Evolutionary conservation across 768 basidiomycete genomes (phyloP).

Genomic region (Xerocomellus amylosporus): DNA sequence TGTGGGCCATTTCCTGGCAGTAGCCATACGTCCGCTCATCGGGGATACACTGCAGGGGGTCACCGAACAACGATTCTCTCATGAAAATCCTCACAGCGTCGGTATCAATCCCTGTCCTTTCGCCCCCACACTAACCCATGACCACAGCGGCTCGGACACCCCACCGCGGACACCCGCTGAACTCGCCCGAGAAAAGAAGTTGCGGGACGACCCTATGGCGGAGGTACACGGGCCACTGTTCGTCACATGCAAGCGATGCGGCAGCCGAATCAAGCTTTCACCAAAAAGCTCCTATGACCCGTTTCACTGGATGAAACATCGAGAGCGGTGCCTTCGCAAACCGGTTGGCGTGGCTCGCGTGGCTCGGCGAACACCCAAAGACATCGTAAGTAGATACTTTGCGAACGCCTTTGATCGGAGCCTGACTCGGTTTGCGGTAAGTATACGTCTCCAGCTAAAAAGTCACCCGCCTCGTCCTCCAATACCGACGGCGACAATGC

Average conservation of each 20-base stretch:
- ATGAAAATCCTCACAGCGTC: conserved; percentile 25
- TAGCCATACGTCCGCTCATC: conserved; percentile 19
- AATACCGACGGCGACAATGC: conserved; percentile 31
- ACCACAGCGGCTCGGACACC: conserved; percentile 23
- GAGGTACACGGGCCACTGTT: conserved; percentile 48
- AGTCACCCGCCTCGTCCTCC: conserved; percentile 28
- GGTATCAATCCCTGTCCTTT: conserved; percentile 5
- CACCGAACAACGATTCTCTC: conserved; percentile 16
- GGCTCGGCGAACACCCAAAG: conserved; percentile 20
- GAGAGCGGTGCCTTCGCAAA: conserved; percentile 55
- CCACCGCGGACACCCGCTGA: conserved; percentile 42
- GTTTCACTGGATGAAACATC: conserved; percentile 66
- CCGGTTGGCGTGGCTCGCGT: conserved; percentile 22
- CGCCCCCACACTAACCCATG: conserved; percentile 10
- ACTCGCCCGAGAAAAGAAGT: conserved; percentile 47
- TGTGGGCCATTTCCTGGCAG: conserved; percentile 21
- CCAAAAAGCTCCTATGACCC: conserved; percentile 63
- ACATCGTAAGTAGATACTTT: conserved; percentile 17
- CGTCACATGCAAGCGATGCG: conserved; percentile 57
- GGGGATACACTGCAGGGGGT: conserved; percentile 25
- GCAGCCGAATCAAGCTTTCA: conserved; percentile 59
- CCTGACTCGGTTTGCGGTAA: conserved; percentile 10
- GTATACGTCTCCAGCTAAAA: conserved; percentile 20
- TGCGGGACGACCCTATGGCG: conserved; percentile 53
- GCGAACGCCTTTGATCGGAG: background rate